Percentiles rank a stretch among this genome's conserved stretches.
Conservation (phyloP, 495 filamentous ascomycete genomes). For the Rhypophila decipiens region DNA sequence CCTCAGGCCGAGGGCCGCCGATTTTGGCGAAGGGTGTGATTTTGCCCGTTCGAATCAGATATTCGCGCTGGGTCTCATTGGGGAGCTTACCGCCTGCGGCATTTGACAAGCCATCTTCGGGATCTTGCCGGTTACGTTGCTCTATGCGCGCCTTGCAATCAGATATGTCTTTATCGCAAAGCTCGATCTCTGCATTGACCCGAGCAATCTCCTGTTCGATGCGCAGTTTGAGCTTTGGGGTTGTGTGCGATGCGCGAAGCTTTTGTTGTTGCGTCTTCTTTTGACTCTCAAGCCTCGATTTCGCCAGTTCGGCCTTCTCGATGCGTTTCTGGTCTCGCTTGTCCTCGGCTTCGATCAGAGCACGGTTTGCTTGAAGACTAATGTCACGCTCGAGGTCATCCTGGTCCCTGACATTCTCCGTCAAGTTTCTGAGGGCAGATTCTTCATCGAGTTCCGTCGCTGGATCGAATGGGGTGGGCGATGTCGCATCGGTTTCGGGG, state of each 20-base stretch:
- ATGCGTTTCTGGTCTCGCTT: constrained; percentile 82
- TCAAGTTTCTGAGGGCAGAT: constrained; percentile 57
- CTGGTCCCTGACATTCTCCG: constrained; percentile 72
- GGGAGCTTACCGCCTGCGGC: constrained; percentile 48
- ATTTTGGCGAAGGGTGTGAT: constrained; percentile 90
- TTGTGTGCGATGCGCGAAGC: constrained; percentile 29
- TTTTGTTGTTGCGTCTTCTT: constrained; percentile 37
- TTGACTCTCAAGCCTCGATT: constrained; percentile 43
- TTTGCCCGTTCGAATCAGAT: constrained; percentile 90
- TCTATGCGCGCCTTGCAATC: constrained; percentile 77
- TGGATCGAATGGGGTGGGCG: not conserved
- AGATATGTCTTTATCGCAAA: constrained; percentile 59
- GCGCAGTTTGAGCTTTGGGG: constrained; percentile 33
- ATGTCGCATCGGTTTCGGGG: not conserved
- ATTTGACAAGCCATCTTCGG: constrained; percentile 32
- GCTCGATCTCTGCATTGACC: constrained; percentile 53
- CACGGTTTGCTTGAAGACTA: constrained; percentile 62
- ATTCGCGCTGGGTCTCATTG: constrained; percentile 78
- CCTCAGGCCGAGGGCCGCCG: constrained; percentile 44
- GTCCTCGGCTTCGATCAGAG: constrained; percentile 75
- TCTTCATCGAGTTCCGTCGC: constrained; percentile 42
- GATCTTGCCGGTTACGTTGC: constrained; percentile 51
- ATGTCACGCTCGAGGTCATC: constrained; percentile 79
- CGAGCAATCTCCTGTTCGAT: constrained; percentile 58
- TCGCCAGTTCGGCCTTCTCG: constrained; percentile 62